phyloP scores from a whole-genome alignment of 306 rosid genomes.

The Dryas octopetala region DNA sequence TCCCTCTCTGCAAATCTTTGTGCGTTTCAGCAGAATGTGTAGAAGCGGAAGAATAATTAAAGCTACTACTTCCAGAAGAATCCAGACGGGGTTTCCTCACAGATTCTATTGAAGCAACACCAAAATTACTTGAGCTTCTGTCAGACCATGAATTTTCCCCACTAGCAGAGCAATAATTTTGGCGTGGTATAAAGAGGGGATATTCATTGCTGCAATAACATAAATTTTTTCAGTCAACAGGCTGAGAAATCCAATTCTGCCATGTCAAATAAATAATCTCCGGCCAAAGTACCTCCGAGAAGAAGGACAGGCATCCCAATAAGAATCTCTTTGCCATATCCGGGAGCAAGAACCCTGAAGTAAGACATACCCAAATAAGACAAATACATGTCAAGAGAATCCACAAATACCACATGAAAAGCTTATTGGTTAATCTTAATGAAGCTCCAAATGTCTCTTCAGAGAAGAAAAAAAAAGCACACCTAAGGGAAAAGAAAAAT shows the following conservation, averaged over 20 bases:
- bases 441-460: constrained; percentile 12
- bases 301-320: constrained; percentile 86
- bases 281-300: constrained; percentile 63
- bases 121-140: constrained; percentile 88
- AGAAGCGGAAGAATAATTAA: constrained; percentile 73
- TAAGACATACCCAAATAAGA: constrained; percentile 11
- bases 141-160: constrained; percentile 97
- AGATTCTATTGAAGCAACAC: constrained; percentile 93
- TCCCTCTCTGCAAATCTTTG: constrained; percentile 90
- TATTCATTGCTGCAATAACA: constrained; percentile 74
- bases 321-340: constrained; percentile 95
- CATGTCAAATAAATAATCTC: constrained; percentile 16
- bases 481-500: not conserved
- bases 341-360: constrained; percentile 95
- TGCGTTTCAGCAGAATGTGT: constrained; percentile 74
- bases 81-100: constrained; percentile 73
- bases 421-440: not conserved
- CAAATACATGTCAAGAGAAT: constrained; percentile 6
- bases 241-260: constrained; percentile 17
- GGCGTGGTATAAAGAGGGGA: constrained; percentile 96
- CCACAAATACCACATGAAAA: not conserved
- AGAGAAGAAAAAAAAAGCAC: not conserved
- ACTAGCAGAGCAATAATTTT: constrained; percentile 72
- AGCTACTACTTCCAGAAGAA: constrained; percentile 78
- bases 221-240: constrained; percentile 31